Evolutionary conservation across 2,329 filamentous ascomycete species (phyloP), one percentile per base, ranked within the genome.

Genomic region (Colletotrichum sp.): DNA sequence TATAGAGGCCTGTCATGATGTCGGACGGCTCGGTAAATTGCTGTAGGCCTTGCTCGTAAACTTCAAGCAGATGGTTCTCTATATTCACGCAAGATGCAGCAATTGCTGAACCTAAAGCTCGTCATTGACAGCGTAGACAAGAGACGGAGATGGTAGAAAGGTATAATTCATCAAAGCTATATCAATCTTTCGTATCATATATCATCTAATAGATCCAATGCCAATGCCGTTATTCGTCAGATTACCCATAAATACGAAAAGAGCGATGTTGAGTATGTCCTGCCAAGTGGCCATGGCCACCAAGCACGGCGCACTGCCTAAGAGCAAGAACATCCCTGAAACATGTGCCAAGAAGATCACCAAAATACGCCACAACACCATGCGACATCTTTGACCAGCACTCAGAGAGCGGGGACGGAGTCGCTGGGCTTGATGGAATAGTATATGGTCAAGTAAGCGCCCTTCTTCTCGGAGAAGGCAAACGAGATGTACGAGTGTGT

Each of bases 401-500:
- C 13, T 74, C 28, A 77, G 16, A 77, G 61, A 13, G 74, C 76
- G 12, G 66, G 30, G 56, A 76, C 16, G 7, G 70, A 62, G 26
- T 74, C 71, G 30, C 68, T 18, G 6, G 76, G 76, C 32, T 62
- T 69, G 59, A 76, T 71, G 63, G 78, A 79, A 38, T 79, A 79
- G 62, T 78, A 78, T 8, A 78, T 75, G 18, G 77, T 79, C 61
- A 78, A 68, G 64, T 78, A 77, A 1, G 77, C 77, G 2, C 78
- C 78, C 52, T 77, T 76, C 70, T 77, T 68, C 65, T 76, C 62
- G n/a, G 69, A 73, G 24, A 71, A 78, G 32, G 77, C 72, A 30
- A 79, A 79, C n/a, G 77, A 77, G 28, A 78, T 36, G 61, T 78
- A 79, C 3, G 77, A 76, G 52, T 79, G 78, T 3, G 76, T 76